These are phyloP conservation scores for Colletotrichum spinosum DNA, from an alignment of 2,329 filamentous ascomycete species.

Conservation along the genomic window DNA sequence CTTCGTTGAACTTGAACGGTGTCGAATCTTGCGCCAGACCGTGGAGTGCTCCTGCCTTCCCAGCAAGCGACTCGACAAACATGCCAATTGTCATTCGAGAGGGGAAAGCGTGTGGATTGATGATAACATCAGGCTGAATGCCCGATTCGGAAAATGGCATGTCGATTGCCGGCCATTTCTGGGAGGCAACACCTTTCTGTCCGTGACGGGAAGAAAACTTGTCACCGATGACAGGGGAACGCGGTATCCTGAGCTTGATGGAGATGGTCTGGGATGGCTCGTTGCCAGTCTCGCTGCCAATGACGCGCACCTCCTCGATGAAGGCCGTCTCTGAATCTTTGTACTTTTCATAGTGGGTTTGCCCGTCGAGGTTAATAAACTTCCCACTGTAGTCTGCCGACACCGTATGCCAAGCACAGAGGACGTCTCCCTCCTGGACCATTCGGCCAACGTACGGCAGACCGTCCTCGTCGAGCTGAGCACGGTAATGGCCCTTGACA, in stretches of 20 bases:
- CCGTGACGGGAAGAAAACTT: conserved; percentile 99
- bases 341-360: conserved; percentile 92
- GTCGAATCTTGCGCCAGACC: conserved; percentile 96
- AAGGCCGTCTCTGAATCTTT: conserved; percentile 91
- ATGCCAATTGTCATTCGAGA: conserved; percentile 99
- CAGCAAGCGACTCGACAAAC: conserved; percentile 97
- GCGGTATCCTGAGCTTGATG: conserved; percentile 91
- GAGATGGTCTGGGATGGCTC: conserved; percentile 90
- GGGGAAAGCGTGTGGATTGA: conserved; percentile 99
- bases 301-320: conserved; percentile 91
- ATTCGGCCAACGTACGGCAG: conserved; percentile 83
- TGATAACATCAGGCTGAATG: conserved; percentile 97
- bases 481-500: conserved; percentile 76
- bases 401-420: conserved; percentile 92
- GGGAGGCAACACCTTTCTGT: conserved; percentile 96
- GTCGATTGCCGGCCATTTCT: conserved; percentile 93
- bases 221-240: conserved; percentile 93
- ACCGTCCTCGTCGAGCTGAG: conserved; percentile 87
- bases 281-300: conserved; percentile 84
- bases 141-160: conserved; percentile 98
- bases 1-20: conserved; percentile 93
- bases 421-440: conserved; percentile 82
- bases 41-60: conserved; percentile 93
- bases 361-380: conserved; percentile 85
- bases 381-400: conserved; percentile 81